Conservation (phyloP, 2,329 filamentous ascomycete genomes). For the Fragosphaeria purpurea region DNA sequence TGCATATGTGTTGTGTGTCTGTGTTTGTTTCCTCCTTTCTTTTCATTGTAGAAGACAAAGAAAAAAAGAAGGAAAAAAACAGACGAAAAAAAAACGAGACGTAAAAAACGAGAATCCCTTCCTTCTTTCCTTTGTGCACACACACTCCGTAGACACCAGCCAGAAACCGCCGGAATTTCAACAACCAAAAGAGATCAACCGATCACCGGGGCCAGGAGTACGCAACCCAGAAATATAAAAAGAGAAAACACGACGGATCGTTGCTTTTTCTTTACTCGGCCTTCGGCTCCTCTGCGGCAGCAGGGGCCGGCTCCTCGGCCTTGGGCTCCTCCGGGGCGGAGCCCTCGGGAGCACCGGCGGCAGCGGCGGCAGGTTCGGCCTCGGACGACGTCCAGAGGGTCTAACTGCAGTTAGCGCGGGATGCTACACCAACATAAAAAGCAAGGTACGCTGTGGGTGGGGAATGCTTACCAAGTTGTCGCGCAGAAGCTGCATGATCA, state of each 20-base stretch:
- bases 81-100: too few species aligned
- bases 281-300: slow-evolving; percentile 58
- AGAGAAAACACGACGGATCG: slow-evolving; percentile 8
- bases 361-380: slow-evolving; percentile 68
- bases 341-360: slow-evolving; percentile 30
- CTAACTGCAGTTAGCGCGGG: slow-evolving; percentile 33
- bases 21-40: slow-evolving; percentile 6
- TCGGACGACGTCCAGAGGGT: slow-evolving; percentile 99
- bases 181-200: slow-evolving; percentile 30
- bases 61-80: neutral
- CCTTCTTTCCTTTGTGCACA: slow-evolving; percentile 48
- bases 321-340: slow-evolving; percentile 48
- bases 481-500: slow-evolving; percentile 97
- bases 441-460: neutral
- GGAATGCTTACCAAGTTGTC: slow-evolving; percentile 70
- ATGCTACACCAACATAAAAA: neutral
- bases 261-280: slow-evolving; percentile 39
- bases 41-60: neutral
- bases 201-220: slow-evolving; percentile 21
- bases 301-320: slow-evolving; percentile 36
- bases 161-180: slow-evolving; percentile 34
- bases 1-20: slow-evolving; percentile 3
- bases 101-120: slow-evolving; percentile 8
- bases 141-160: slow-evolving; percentile 56
- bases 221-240: slow-evolving; percentile 21